Evolutionary conservation across 1,284 basidiomycete genomes (phyloP).

Genomic region (Wallemia hederae): DNA sequence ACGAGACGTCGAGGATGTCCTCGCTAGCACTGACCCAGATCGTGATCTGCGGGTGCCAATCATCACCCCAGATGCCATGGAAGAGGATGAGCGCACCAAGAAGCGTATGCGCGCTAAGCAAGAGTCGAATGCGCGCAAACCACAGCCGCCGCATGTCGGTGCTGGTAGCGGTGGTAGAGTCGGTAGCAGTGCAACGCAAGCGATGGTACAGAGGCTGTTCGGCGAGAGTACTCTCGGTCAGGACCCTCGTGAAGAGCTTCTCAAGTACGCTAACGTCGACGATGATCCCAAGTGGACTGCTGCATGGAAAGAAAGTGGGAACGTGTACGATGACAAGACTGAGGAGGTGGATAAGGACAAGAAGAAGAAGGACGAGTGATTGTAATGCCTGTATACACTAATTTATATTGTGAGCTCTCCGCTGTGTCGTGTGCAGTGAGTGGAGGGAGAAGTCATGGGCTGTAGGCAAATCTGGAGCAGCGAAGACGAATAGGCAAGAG

Average conservation of each 20-base stretch:
- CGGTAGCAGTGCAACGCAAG: constrained; percentile 77
- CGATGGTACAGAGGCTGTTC: constrained; percentile 74
- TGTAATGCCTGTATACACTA: too few relatives aligned
- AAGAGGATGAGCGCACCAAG: constrained; percentile 25
- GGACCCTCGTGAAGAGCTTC: constrained; percentile 80
- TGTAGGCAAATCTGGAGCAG: too few relatives aligned
- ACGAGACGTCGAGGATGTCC: constrained; percentile 36
- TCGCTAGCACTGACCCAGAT: constrained; percentile 59
- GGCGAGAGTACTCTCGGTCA: constrained; percentile 61
- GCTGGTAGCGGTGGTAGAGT: constrained; percentile 77
- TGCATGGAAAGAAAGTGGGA: constrained; percentile 13
- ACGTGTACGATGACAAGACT: not conserved
- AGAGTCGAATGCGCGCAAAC: constrained; percentile 61
- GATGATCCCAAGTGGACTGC: constrained; percentile 54
- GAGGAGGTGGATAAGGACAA: not conserved
- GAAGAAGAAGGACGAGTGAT: not conserved
- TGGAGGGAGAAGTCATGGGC: too few relatives aligned
- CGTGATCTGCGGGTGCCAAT: constrained; percentile 45
- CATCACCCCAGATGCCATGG: constrained; percentile 50
- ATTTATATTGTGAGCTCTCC: too few relatives aligned
- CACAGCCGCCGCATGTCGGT: constrained; percentile 67
- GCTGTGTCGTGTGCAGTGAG: not conserved
- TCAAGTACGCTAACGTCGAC: constrained; percentile 59
- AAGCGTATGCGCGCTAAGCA: constrained; percentile 69
- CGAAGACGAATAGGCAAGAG: too few relatives aligned